Evolutionary conservation across 2,329 filamentous ascomycete genomes (phyloP), one percentile per base, ranked within the genome.

Genomic region (Leptosphaerulina australis): DNA sequence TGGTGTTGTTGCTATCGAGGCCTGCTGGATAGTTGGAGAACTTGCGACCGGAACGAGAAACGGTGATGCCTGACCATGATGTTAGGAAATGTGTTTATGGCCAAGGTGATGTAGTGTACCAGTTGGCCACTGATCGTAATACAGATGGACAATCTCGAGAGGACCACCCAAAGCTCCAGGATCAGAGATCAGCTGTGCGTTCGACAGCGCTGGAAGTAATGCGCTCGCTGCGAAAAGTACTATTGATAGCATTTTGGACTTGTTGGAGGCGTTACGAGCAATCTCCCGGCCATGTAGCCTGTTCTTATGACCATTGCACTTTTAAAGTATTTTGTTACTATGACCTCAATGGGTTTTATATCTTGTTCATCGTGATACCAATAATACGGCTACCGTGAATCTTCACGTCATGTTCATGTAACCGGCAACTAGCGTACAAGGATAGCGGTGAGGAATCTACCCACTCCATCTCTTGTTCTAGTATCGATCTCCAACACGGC

Each of bases 11-110:
- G 5, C 68, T 59, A 52, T 83, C 79, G 1, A 83, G 70, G 5
- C 76, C 79, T 15, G 69, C 67, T 4, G 79, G 79, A 54, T 81
- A 82, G 55, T 80, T 81, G 18, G 76, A 78, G 60, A 83, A 82
- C 54, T 75, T 77, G 36, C 79, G 75, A 0, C 79, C 80, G 8
- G 67, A 74, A 6, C 71, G 70, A 1, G 80, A 81, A 7, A 82
- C 79, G 3, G 81, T 77, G 44, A 82, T 79, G 14, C 79, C 77
- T 72, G 59, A 7, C 29, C 14, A 2, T 33, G 8, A 12, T 29
- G 12, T 55, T 14, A 56, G 35, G 33, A 20, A 12, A 25, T 12
- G 18, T 12, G 7, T 24, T 3, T 9, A 4, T 43, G 20, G 12
- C 8, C 10, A n/a, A 43, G 31, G 28, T 25, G 17, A n/a, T 3